Conservation (phyloP, 2,329 filamentous ascomycete genomes). For the Aspergillus fumigatus region DNA sequence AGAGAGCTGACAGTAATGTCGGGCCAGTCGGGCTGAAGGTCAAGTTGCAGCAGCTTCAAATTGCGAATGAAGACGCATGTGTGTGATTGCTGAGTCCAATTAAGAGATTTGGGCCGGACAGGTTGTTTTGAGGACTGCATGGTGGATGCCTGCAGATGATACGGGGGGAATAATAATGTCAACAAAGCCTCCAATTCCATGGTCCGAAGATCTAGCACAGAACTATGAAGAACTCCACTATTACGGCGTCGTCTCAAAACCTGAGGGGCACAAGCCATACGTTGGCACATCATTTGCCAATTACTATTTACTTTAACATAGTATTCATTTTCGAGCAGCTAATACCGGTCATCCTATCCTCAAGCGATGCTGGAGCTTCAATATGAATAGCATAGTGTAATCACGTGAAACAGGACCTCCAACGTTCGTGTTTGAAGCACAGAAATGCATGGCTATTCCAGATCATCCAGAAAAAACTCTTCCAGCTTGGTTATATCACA, state of each 20-base stretch:
- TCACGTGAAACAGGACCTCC: not conserved
- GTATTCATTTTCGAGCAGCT: not conserved
- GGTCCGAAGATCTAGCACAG: not conserved
- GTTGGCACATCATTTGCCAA: not conserved
- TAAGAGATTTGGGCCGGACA: slow-evolving; percentile 27
- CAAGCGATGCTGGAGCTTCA: not conserved
- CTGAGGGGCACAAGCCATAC: not conserved
- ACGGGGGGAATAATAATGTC: slow-evolving; percentile 4
- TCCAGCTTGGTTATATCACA: not conserved
- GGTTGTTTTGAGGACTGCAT: slow-evolving; percentile 32
- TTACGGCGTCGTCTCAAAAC: not conserved
- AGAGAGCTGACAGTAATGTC: slow-evolving; percentile 67
- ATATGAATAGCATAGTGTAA: not conserved
- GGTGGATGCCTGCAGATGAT: slow-evolving; percentile 2
- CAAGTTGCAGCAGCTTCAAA: slow-evolving; percentile 74
- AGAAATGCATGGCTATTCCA: not conserved
- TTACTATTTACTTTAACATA: not conserved
- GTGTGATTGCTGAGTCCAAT: slow-evolving; percentile 47
- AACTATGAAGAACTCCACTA: not conserved
- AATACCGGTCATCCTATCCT: not conserved
- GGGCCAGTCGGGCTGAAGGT: slow-evolving; percentile 74
- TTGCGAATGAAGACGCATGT: slow-evolving; percentile 73
- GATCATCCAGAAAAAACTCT: not conserved
- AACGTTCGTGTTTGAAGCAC: too few relatives aligned
- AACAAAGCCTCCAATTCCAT: slow-evolving; percentile 23